Base-by-base conservation (phyloP, 352 stramenopile genomes). In the Phytopythium litorale region DNA sequence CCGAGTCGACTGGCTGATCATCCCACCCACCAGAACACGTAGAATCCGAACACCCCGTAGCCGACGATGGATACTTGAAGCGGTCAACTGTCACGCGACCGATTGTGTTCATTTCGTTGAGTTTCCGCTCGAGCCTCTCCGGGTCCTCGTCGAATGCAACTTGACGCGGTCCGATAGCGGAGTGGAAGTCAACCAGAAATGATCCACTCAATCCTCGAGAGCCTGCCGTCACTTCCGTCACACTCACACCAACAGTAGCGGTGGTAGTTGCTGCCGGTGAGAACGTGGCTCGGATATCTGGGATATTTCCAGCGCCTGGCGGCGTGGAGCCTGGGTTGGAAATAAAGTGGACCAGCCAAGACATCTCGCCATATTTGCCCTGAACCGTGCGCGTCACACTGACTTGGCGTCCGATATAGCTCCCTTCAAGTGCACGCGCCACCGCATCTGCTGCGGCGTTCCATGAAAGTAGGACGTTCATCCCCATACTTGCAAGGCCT, bases 81-180 rank as follows among this genome's bases (percentile, higher is more conserved):
- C 89, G 89, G 57, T 87, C 86, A 4, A 99, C 92, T 21, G 87
- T 87, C 0, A 99, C 92, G 38, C 75, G 70, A 13, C 92, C 92
- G 28, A 98, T 91, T 0, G 91, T 98, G 56, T 89, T 93, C 82
- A 99, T 97, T 75, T 98, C 96, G 60, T 98, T 90, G 19, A 99
- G 81, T 60, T 98, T 98, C 12, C 78, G 79, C 65, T 91, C 70
- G 52, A 99, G 78, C 7, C 91, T 72, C 15, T 88, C 67, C 0
- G 88, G 75, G 19, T 75, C 77, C 71, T 98, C 96, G 61, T 98
- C 79, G 63, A 98, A 99, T 0, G 56, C 63, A 49, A 98, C 81
- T 45, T 81, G 58, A 16, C 89, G 78, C 32, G 79, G 70, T 1
- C 89, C 89, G 55, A 79, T 71, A 11, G 90, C 87, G 46, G 86